These are phyloP conservation scores for Phytophthora foliorum DNA, from an alignment of 352 stramenopile genomes.

Conservation along the genomic window DNA sequence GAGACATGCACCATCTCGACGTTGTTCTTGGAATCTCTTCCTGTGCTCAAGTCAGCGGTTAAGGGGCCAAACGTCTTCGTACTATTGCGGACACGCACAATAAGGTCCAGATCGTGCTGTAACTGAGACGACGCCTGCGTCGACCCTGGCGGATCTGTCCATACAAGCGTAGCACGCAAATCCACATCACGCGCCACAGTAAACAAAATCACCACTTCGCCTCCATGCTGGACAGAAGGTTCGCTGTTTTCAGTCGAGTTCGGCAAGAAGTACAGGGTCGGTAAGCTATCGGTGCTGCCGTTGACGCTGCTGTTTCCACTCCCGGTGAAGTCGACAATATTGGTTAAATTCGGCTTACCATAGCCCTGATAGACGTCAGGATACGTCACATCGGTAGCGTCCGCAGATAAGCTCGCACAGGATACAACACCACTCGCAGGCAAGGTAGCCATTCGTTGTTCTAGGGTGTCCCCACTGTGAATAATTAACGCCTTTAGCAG, in stretches of 20 bases:
- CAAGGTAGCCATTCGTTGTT: conserved; percentile 53
- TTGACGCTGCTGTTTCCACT: conserved; percentile 26
- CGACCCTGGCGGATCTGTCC: conserved; percentile 81
- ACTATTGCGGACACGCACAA: conserved; percentile 68
- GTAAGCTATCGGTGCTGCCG: conserved; percentile 12
- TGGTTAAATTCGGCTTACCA: conserved; percentile 84
- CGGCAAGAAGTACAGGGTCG: conserved; percentile 76
- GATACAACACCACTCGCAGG: conserved; percentile 55
- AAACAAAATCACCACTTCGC: conserved; percentile 78
- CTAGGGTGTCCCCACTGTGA: conserved; percentile 73
- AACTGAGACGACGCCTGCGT: conserved; percentile 70
- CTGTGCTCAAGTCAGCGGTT: conserved; percentile 56
- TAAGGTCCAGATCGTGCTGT: conserved; percentile 83
- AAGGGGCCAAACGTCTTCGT: conserved; percentile 69
- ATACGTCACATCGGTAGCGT: conserved; percentile 46
- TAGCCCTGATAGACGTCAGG: conserved; percentile 87
- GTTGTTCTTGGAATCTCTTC: conserved; percentile 84
- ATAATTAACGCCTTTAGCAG: conserved; percentile 87
- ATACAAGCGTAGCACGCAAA: conserved; percentile 78
- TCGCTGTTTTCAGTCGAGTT: conserved; percentile 76
- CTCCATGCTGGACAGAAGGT: conserved; percentile 58
- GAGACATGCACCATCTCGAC: conserved; percentile 86
- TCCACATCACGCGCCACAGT: conserved; percentile 70
- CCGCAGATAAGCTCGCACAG: conserved; percentile 50
- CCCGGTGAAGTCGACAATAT: conserved; percentile 68